Evolutionary conservation across 2,329 filamentous ascomycete species (phyloP), one percentile per base, ranked within the genome.

Genomic region (Cadophora malorum): DNA sequence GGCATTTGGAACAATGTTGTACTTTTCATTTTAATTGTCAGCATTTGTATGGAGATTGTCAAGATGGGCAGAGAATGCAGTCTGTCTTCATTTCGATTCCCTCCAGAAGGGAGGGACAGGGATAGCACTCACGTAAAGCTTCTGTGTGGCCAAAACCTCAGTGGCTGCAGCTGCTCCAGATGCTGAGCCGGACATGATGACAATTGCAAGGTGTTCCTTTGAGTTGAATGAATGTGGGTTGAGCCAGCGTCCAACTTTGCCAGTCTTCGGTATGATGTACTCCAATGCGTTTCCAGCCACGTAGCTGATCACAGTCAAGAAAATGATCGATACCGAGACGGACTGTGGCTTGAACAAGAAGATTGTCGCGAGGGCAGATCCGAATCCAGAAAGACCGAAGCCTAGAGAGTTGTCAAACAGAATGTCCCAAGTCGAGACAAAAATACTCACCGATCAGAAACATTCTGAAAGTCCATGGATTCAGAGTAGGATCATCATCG

Each of bases 341-440:
- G 76, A 77, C 71, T 83, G 82, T 1, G 83, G 82, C 71, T 83
- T 83, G 77, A 84, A 84, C 62, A 81, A 79, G 71, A 80, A 84
- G 65, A 84, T 83, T 41, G 79, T 79, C 47, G 79, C 77, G 6
- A 84, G 75, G 6, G 80, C 79, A 21, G 78, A 77, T n/a, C 77
- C 79, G 60, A 80, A 80, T 23, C 71, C 67, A 14, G 79, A 77
- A 7, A 81, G 70, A 4, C 75, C 78, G 47, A 79, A 66, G 12
- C 79, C 77, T 77, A 63, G 1, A 21, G n/a, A n/a, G n/a, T n/a
- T n/a, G n/a, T n/a, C n/a, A n/a, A n/a, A n/a, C n/a, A n/a, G n/a
- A n/a, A n/a, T n/a, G n/a, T n/a, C n/a, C n/a, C n/a, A n/a, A n/a
- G n/a, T n/a, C n/a, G n/a, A n/a, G n/a, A n/a, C n/a, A 3, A 19